Base-by-base conservation (phyloP, 306 rosid species). In the Senna tora region DNA sequence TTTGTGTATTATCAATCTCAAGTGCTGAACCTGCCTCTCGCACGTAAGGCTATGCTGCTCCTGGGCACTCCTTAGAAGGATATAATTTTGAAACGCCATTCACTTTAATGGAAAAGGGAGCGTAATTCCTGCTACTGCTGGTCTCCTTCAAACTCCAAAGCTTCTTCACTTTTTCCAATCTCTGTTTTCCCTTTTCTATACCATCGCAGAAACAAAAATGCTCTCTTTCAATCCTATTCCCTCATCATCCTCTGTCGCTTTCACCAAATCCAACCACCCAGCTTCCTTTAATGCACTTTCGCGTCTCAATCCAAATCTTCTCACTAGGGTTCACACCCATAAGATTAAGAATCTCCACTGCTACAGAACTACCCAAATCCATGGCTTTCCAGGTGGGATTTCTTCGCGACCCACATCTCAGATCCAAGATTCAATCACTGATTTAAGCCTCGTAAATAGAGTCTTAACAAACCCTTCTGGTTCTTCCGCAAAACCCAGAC, bases 241-340 rank as follows among this genome's bases (percentile, higher is more conserved):
- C 6, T 51, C 89, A 21, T 71, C 88, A 7, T 72, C 96, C 71
- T 9, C 89, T 8, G 67, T 84, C 85, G 19, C 77, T 82, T 56
- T 80, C 85, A 61, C 68, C 65, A 81, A 81, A 82, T 80, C 83
- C 70, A 62, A 36, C 41, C 79, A 43, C 73, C 80, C 54, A 10
- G 67, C 11, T 73, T 59, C 75, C 78, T 72, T 71, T 16, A 79
- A 83, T 73, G 64, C 86, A 13, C 69, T 65, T 55, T 46, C 84
- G 43, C 76, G 16, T 36, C 74, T 38, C 72, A 77, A 67, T 22
- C 80, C 85, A 28, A 74, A 72, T 74, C 81, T 71, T 62, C 82
- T 79, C 78, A 43, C 32, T 10, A 54, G 84, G 75, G 46, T 71
- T 64, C 83, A 57, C 45, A 42, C 34, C 67, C 79, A 69, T 14